Base-by-base conservation (phyloP, 2,329 filamentous ascomycete genomes). In the Scytalidium sp. region DNA sequence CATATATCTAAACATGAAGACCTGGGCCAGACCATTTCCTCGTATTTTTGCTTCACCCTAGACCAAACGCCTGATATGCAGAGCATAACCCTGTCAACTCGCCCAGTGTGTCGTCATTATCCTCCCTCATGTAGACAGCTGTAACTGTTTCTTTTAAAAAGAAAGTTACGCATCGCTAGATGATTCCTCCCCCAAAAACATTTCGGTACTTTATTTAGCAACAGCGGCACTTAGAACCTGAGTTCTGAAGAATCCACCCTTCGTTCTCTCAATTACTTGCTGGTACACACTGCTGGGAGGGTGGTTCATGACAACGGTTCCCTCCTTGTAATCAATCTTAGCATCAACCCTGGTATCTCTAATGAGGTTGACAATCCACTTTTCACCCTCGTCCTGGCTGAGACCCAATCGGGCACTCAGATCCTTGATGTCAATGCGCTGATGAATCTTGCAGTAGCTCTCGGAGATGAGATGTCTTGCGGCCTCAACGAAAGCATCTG, bases 341-440 rank as follows among this genome's bases (percentile, higher is more conserved):
- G 94, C 94, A 67, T 99, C 94, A 56, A 99, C 88, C 56, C 92
- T 84, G 20, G 94, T 99, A 74, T 99, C 94, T 57, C 94, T 87
- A 74, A 99, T 99, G 57, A 99, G 81, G 78, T 99, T 99, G 63
- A 99, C 94, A 66, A 99, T 99, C 94, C 94, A 99, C 80, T 99
- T 99, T 84, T 99, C 94, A 64, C 94, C 94, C 66, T 97, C 94
- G 67, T 96, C 90, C 64, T 92, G 86, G 68, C 88, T 90, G 58
- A 99, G 80, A 58, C 93, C 94, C 53, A 99, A 84, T 69, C 94
- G 89, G 56, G 85, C 87, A 58, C 91, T 96, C 52, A 99, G 83
- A 64, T 97, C 94, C 81, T 92, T 91, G 70, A 99, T 97, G 70
- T 97, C 93, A 69, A 99, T 99, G 63, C 93, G 83, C 68, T 96